Base-by-base conservation (phyloP, 2,329 filamentous ascomycete species). In the Alternaria longipes region DNA sequence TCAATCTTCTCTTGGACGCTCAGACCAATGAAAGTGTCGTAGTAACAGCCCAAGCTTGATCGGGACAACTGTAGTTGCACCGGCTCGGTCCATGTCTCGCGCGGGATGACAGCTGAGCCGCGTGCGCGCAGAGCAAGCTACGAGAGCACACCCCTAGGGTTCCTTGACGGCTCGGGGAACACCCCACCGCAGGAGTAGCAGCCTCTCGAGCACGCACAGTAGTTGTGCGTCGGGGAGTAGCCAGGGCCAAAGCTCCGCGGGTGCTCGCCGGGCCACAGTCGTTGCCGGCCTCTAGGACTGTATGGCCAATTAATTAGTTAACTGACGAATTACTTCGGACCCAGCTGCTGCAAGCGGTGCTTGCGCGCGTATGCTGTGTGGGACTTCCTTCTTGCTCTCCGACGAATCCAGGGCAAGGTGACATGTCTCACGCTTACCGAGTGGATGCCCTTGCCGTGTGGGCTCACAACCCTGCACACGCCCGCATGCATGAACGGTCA, bases 401-500 rank as follows among this genome's bases (percentile, higher is more conserved):
- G 28, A 44, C n/a, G 30, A 38, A 30, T 18, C 34, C 20, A n/a
- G 11, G 22, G 24, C 40, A 38, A 44, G 40, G 28, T 24, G 26
- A 34, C 28, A 54, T 44, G 26, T 32, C 28, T 34, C 34, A 16
- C 18, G 51, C 51, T 54, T 32, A 54, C 18, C 6, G 51, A 18
- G 51, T 32, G 26, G n/a, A 40, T 54, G 5, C 51, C 12, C 38
- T 32, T 28, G 49, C 49, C 24, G 49, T 28, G 49, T 40, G 34
- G 22, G 28, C 22, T 22, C 49, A 40, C 22, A 40, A 8, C 20
- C 34, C 20, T 53, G 38, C 40, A 24, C 40, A 54, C n/a, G 40
- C 51, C n/a, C 28, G 40, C 40, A 54, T 54, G 40, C 40, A 54
- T 44, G 24, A 44, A 54, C 28, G 40, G 18, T 54, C 40, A 54